A percentile compares a stretch with the other conserved stretches of the same genome.
Conservation (phyloP, 257 asterid species). For the Craterostigma plantagineum region DNA sequence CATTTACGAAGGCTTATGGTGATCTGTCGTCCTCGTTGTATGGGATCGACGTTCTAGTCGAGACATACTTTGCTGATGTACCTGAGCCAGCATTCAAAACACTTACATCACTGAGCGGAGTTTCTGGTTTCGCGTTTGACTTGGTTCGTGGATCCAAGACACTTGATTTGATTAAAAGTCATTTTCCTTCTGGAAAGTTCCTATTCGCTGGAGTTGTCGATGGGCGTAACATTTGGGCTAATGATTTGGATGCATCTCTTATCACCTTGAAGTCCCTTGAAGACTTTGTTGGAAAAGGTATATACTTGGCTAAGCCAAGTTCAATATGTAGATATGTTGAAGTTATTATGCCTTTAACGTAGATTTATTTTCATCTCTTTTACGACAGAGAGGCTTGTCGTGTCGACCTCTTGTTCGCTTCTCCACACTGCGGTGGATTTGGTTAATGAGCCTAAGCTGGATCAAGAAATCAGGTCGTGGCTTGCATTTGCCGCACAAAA, state of each 20-base stretch:
- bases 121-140: slow-evolving; percentile 73
- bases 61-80: slow-evolving; percentile 77
- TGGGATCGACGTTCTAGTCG: slow-evolving; percentile 54
- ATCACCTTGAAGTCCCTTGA: slow-evolving; percentile 47
- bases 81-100: slow-evolving; percentile 66
- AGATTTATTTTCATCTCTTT: background rate
- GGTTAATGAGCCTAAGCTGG: slow-evolving; percentile 71
- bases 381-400: slow-evolving; percentile 78
- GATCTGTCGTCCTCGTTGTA: slow-evolving; percentile 50
- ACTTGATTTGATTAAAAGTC: slow-evolving; percentile 61
- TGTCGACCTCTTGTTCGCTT: slow-evolving; percentile 79
- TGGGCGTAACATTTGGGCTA: slow-evolving; percentile 99
- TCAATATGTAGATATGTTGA: too few relatives aligned
- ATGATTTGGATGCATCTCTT: slow-evolving; percentile 65
- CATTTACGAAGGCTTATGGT: slow-evolving; percentile 71
- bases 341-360: background rate
- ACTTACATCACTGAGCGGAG: slow-evolving; percentile 56
- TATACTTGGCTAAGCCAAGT: too few relatives aligned
- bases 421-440: slow-evolving; percentile 97
- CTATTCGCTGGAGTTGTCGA: slow-evolving; percentile 95
- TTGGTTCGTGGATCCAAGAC: slow-evolving; percentile 74
- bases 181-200: slow-evolving; percentile 79
- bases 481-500: slow-evolving; percentile 96
- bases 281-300: slow-evolving; percentile 85
- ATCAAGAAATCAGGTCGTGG: slow-evolving; percentile 88